phyloP scores from a whole-genome alignment of 2,329 filamentous ascomycete genomes.

The Fusarium graminum region DNA sequence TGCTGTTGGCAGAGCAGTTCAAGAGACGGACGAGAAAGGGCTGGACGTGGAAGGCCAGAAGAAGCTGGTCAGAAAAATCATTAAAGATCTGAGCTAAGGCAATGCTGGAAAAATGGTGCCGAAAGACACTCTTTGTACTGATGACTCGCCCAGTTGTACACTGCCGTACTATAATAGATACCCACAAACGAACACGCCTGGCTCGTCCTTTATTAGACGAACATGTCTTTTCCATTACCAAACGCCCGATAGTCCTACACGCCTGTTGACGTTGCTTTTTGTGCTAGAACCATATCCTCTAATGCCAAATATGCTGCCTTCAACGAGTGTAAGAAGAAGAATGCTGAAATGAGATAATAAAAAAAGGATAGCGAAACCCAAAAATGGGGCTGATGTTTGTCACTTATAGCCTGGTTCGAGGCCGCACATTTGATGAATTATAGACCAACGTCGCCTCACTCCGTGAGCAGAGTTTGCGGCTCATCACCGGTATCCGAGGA shows the following conservation, averaged over 20 bases:
- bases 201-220: slow-evolving; percentile 37
- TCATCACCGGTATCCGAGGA: background rate
- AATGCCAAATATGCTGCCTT: slow-evolving; percentile 32
- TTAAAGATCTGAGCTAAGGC: slow-evolving; percentile 68
- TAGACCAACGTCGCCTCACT: background rate
- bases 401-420: background rate
- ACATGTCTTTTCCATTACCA: slow-evolving; percentile 34
- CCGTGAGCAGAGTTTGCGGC: background rate
- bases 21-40: slow-evolving; percentile 78
- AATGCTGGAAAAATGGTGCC: slow-evolving; percentile 26
- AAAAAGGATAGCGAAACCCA: slow-evolving; percentile 10
- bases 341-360: slow-evolving; percentile 34
- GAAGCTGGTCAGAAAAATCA: slow-evolving; percentile 75
- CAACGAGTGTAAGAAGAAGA: slow-evolving; percentile 41
- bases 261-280: slow-evolving; percentile 36
- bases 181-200: slow-evolving; percentile 43
- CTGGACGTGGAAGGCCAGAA: slow-evolving; percentile 76
- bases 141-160: slow-evolving; percentile 39
- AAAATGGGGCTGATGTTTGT: background rate
- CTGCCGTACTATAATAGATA: slow-evolving; percentile 46
- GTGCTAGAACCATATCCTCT: slow-evolving; percentile 25
- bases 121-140: slow-evolving; percentile 41
- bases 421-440: background rate
- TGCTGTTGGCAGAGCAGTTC: slow-evolving; percentile 81
- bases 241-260: slow-evolving; percentile 41